Base-by-base conservation (phyloP, 345 rosid species). In the Firmiana major region DNA sequence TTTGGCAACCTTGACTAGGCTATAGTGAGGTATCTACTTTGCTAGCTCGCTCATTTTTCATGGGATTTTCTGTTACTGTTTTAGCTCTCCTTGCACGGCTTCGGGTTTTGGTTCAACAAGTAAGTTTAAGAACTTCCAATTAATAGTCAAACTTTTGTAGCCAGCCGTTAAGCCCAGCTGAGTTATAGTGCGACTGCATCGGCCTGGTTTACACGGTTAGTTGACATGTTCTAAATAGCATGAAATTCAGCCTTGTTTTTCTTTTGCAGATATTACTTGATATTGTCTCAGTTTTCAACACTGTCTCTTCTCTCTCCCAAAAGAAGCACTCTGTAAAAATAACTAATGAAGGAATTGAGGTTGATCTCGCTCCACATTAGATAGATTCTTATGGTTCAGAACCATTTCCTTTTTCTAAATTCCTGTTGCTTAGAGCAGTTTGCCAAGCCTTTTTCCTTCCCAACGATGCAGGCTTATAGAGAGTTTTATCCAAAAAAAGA, bases 31-130 rank as follows among this genome's bases (percentile, higher is more conserved):
- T 96, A 85, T 92, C 95, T 7, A 80, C 79, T 82, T 77, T 96
- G 83, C 87, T 93, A 59, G 98, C 99, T 76, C 94, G 85, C 34
- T 91, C 98, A 9, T 94, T 92, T 79, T 96, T 96, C 81, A 81
- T 91, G 86, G 92, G 88, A 53, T 93, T 91, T 84, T 91, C 92
- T 34, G 28, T 93, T 74, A 86, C 91, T 49, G 78, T 88, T 77
- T 80, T 96, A 89, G 90, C 98, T 17, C 78, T 91, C 85, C 97
- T 96, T 73, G 95, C 92, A 9, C 98, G 98, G 74, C 89, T 96
- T 28, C 85, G 97, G 81, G 94, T 91, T 66, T 85, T 96, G 78
- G 83, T 89, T 84, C 98, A 93, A 86, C 99, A 96, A 85, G 99
- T 93, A 86, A 80, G 94, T 82, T 66, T 1, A 48, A 24, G 43